A percentile compares a stretch with the other conserved stretches of the same genome.
phyloP scores from a whole-genome alignment of 2,329 filamentous ascomycete genomes.

The Graphilbum ipis-grandicollis region DNA sequence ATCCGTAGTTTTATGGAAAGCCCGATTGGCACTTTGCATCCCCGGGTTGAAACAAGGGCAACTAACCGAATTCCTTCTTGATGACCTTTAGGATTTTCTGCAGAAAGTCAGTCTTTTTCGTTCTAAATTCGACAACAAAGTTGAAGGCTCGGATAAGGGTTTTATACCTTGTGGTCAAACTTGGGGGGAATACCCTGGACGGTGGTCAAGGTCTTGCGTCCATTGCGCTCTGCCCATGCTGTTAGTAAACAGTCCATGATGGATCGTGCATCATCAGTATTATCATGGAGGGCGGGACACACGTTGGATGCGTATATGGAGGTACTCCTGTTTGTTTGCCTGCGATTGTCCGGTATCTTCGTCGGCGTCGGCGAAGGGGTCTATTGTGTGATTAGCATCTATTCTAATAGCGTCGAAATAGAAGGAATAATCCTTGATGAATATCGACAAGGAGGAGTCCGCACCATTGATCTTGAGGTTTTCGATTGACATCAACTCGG shows the following conservation, averaged over 20 bases:
- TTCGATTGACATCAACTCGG: conserved; percentile 71
- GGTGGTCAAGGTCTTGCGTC: conserved; percentile 99
- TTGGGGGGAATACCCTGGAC: conserved; percentile 98
- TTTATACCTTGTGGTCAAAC: conserved; percentile 76
- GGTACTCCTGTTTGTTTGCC: conserved; percentile 78
- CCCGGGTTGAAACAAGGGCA: too few relatives aligned
- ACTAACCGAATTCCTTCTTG: conserved; percentile 49
- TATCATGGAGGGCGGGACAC: conserved; percentile 12
- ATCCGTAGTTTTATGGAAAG: too few relatives aligned
- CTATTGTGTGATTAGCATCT: conserved; percentile 24
- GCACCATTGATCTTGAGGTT: conserved; percentile 91
- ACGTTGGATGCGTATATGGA: conserved; percentile 99
- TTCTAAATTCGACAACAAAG: not conserved
- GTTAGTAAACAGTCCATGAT: not conserved
- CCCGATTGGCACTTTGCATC: too few relatives aligned
- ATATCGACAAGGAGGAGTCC: too few relatives aligned
- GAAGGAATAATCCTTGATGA: too few relatives aligned
- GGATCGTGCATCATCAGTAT: not conserved
- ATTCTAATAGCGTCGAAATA: not conserved
- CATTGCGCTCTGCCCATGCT: conserved; percentile 74
- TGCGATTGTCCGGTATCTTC: conserved; percentile 82
- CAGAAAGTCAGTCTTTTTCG: not conserved
- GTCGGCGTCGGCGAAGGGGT: conserved; percentile 99
- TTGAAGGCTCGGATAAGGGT: not conserved
- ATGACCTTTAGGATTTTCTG: conserved; percentile 98